phyloP scores from a whole-genome alignment of 306 rosid species.

The Cucurbita ficifolia region DNA sequence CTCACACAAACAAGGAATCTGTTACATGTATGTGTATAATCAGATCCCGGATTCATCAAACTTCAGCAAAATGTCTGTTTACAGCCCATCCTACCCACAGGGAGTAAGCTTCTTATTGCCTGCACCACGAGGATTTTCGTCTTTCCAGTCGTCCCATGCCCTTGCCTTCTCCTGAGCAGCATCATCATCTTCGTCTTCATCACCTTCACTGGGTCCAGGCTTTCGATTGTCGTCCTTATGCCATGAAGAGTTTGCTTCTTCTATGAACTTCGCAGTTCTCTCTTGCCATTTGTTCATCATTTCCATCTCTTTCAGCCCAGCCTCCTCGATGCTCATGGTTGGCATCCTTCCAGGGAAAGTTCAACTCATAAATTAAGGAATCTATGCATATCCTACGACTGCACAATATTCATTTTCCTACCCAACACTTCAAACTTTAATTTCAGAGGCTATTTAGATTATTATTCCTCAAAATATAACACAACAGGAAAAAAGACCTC shows the following conservation, averaged over 20 bases:
- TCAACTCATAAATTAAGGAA: not conserved
- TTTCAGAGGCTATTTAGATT: not conserved
- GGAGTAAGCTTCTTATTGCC: conserved; percentile 95
- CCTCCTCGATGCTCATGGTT: conserved; percentile 99
- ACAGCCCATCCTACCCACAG: conserved; percentile 37
- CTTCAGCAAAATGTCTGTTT: not conserved
- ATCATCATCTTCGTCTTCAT: conserved; percentile 55
- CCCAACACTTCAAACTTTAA: not conserved
- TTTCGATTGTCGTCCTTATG: conserved; percentile 39
- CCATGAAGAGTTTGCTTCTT: conserved; percentile 84
- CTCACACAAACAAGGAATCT: not conserved
- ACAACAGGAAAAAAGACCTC: not conserved
- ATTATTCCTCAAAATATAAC: not conserved
- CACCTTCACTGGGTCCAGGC: conserved; percentile 30
- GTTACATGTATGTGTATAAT: conserved; percentile 27
- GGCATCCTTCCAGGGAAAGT: conserved; percentile 53
- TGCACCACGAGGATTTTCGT: conserved; percentile 90
- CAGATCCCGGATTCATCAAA: not conserved
- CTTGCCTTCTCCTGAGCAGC: conserved; percentile 82
- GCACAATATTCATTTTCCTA: not conserved
- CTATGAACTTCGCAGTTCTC: conserved; percentile 53
- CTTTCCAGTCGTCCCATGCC: conserved; percentile 98
- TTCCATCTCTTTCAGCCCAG: conserved; percentile 90
- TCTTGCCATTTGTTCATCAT: conserved; percentile 97
- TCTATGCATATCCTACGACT: too few relatives aligned